A percentile compares a stretch with the other conserved stretches of the same genome.
Conservation (phyloP, 1,284 basidiomycete species). For the Omphalotus olearius region DNA sequence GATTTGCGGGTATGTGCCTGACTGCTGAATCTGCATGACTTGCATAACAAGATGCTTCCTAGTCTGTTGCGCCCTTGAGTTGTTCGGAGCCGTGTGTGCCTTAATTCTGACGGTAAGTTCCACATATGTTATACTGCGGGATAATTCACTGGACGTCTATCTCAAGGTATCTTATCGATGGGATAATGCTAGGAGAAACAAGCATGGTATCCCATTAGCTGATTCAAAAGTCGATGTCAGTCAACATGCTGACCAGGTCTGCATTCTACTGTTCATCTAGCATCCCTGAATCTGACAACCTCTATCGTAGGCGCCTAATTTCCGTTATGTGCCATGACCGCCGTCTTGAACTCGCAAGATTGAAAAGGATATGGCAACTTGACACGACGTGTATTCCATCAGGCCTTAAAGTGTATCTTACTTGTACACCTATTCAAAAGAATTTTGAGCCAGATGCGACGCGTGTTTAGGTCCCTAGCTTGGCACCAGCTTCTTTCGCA, state of each 20-base stretch:
- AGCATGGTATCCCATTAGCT: slow-evolving; percentile 48
- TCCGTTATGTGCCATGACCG: slow-evolving; percentile 41
- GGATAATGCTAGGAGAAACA: slow-evolving; percentile 58
- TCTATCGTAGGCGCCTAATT: slow-evolving; percentile 38
- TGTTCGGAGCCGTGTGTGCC: slow-evolving; percentile 52
- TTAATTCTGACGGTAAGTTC: slow-evolving; percentile 48
- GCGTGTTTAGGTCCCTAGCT: too few relatives aligned
- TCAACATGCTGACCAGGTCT: slow-evolving; percentile 63
- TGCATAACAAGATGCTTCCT: not conserved
- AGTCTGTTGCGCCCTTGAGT: slow-evolving; percentile 56
- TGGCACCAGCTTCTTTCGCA: too few relatives aligned
- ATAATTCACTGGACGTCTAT: not conserved
- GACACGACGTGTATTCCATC: too few relatives aligned
- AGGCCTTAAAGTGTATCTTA: too few relatives aligned
- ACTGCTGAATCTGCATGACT: not conserved
- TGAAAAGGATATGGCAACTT: too few relatives aligned
- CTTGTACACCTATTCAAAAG: too few relatives aligned
- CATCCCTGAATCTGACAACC: not conserved
- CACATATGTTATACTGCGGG: not conserved
- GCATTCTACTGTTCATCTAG: slow-evolving; percentile 12
- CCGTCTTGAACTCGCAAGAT: too few relatives aligned
- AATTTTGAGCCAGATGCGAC: too few relatives aligned
- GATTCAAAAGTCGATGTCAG: slow-evolving; percentile 58
- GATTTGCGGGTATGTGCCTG: slow-evolving; percentile 47
- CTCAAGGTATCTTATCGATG: slow-evolving; percentile 54